These are phyloP conservation scores for Hymenoscyphus occultus DNA, from an alignment of 2,329 filamentous ascomycete species.

Conservation along the genomic window DNA sequence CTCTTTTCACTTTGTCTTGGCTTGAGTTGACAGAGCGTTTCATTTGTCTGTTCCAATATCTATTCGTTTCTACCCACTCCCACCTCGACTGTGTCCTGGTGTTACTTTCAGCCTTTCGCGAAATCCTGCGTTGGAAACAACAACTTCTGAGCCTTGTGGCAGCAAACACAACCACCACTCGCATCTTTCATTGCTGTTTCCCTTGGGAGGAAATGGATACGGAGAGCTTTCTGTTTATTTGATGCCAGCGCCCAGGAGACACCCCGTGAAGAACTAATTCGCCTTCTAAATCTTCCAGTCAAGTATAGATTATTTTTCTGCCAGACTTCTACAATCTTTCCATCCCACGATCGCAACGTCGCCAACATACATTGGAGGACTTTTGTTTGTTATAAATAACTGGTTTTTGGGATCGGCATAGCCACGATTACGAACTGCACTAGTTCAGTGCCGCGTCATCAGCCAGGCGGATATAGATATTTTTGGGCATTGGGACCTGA, in stretches of 20 bases:
- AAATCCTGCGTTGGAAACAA: not conserved
- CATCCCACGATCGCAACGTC: not conserved
- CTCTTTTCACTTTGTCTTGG: not conserved
- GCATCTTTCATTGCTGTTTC: not conserved
- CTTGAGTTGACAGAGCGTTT: not conserved
- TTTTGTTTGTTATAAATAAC: not conserved
- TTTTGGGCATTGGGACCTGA: not conserved
- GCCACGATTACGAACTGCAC: constrained; percentile 3
- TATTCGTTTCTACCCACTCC: constrained; percentile 2
- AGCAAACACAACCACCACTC: not conserved
- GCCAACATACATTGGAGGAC: not conserved
- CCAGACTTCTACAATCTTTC: not conserved
- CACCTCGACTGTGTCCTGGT: not conserved
- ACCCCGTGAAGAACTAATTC: not conserved
- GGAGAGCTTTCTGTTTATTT: not conserved
- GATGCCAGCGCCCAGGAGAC: not conserved
- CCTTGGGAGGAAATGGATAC: not conserved
- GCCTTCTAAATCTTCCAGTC: not conserved
- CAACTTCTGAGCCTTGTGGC: not conserved
- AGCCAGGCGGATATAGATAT: not conserved
- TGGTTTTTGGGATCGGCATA: not conserved
- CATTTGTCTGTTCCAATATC: not conserved
- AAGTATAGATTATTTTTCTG: constrained; percentile 3
- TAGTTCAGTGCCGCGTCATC: constrained; percentile 14
- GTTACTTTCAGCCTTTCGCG: not conserved